Evolutionary conservation across 441 rosid species (phyloP), one percentile per base, ranked within the genome.

Genomic region (Codiaeum variegatum): DNA sequence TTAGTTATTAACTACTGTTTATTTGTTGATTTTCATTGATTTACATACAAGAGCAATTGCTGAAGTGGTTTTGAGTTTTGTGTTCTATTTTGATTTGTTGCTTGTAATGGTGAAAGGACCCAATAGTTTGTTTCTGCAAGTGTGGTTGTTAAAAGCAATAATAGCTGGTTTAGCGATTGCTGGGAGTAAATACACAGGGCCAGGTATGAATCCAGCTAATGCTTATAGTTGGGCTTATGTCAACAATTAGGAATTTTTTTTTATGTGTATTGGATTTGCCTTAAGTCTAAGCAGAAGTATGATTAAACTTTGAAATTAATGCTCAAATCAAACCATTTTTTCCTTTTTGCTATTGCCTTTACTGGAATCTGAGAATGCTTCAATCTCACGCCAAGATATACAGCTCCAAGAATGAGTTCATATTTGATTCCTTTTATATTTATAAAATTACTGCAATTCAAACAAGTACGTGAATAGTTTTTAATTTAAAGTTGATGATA

Each of bases 211-310:
- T 77, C 97, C 96, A 16, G 94, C 92, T 54, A 88, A 88, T 83
- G 97, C 97, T 5, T 93, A 82, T 74, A 98, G 97, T 10, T 92
- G 99, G 98, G 96, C 95, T 1, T 92, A 87, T 71, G 67, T 89
- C 38, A 73, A 87, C 83, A 87, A 87, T 49, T 89, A 92, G 96
- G 92, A 91, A 62, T 93, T 93, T 93, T 93, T 70, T 83, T 90
- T 72, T 92, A 92, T 40, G 96, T 92, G 7, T 88, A 92, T 67
- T 95, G 95, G 97, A 63, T 95, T 67, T 80, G 91, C 73, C 96
- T 24, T 46, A 75, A 81, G 58, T 51, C 67, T 44, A 81, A 75
- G 71, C 60, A 64, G 34, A 81, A 75, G 70, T 52, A 75, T n/a
- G 74, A 69, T 32, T 77, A 64, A 71, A 8, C 13, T 40, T 40